Conservation (phyloP, 495 filamentous ascomycete genomes). For the Xylaria sp. region DNA sequence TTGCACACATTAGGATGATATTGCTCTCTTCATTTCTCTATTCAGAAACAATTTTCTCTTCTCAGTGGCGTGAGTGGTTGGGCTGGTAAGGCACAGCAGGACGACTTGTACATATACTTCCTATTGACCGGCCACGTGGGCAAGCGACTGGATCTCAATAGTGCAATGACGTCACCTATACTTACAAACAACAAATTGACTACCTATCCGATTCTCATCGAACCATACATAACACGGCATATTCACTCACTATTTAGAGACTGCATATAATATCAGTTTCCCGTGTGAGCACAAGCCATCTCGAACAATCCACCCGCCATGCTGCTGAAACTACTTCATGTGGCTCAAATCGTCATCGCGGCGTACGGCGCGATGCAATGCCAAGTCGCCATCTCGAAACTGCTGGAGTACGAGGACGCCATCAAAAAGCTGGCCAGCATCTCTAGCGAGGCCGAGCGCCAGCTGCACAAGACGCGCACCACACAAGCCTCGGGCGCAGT, state of each 20-base stretch:
- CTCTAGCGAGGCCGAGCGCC: constrained; percentile 45
- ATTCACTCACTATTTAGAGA: neutral
- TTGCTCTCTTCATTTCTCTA: neutral
- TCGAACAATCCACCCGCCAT: constrained; percentile 1
- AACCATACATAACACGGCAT: neutral
- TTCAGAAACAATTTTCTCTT: neutral
- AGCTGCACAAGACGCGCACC: constrained; percentile 50
- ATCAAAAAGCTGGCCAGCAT: constrained; percentile 50
- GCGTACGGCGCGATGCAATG: constrained; percentile 39
- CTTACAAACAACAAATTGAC: neutral
- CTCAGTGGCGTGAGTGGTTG: neutral
- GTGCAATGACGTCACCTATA: constrained; percentile 13
- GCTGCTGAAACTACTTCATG: constrained; percentile 27
- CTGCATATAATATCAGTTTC: neutral
- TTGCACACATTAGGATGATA: too few relatives aligned
- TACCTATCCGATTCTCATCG: too few relatives aligned
- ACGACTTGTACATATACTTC: too few relatives aligned
- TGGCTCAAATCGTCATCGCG: constrained; percentile 29
- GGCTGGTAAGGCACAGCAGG: neutral
- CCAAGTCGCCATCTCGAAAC: constrained; percentile 51
- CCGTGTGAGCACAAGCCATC: neutral
- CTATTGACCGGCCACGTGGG: neutral
- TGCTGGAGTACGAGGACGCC: constrained; percentile 50
- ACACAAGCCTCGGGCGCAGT: constrained; percentile 48
- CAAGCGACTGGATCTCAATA: constrained; percentile 5